phyloP scores from a whole-genome alignment of 192 early-diverging fungal species.

The Podochytrium sp. region DNA sequence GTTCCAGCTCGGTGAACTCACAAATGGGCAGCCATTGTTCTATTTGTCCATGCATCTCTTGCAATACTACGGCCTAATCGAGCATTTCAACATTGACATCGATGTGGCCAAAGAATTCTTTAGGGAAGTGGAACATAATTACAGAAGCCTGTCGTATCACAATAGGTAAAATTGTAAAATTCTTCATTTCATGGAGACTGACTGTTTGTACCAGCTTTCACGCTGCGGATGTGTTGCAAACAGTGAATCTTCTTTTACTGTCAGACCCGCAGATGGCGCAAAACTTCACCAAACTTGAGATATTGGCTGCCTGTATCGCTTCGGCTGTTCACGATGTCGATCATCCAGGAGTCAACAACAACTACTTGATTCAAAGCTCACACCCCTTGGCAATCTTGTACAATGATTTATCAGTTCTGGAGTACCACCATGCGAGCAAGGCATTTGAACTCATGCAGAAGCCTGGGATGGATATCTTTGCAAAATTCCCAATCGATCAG shows the following conservation, averaged over 20 bases:
- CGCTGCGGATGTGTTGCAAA: slow-evolving; percentile 64
- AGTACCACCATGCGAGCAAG: slow-evolving; percentile 58
- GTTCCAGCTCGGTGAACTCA: slow-evolving; percentile 51
- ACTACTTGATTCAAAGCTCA: slow-evolving; percentile 55
- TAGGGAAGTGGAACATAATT: slow-evolving; percentile 48
- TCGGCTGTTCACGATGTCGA: slow-evolving; percentile 64
- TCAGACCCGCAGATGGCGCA: slow-evolving; percentile 48
- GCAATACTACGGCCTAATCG: slow-evolving; percentile 48
- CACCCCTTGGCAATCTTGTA: slow-evolving; percentile 59
- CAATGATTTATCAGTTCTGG: slow-evolving; percentile 63
- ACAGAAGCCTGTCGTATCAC: slow-evolving; percentile 56
- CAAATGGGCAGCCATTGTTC: slow-evolving; percentile 52
- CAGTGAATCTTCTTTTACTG: slow-evolving; percentile 55
- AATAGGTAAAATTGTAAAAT: slow-evolving; percentile 40
- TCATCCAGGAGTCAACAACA: slow-evolving; percentile 65
- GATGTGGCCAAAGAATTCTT: slow-evolving; percentile 45
- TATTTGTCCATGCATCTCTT: slow-evolving; percentile 54
- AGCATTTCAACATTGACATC: slow-evolving; percentile 49
- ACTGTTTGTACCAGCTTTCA: slow-evolving; percentile 42
- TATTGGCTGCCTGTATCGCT: slow-evolving; percentile 52
- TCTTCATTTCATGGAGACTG: background rate
- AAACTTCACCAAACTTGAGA: slow-evolving; percentile 58
- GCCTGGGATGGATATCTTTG: slow-evolving; percentile 54
- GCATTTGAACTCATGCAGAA: slow-evolving; percentile 55
- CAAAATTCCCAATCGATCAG: slow-evolving; percentile 46